A percentile compares a stretch with the other conserved stretches of the same genome.
phyloP scores from a whole-genome alignment of 148 eudicot genomes.

The Rhododendron ovatum region DNA sequence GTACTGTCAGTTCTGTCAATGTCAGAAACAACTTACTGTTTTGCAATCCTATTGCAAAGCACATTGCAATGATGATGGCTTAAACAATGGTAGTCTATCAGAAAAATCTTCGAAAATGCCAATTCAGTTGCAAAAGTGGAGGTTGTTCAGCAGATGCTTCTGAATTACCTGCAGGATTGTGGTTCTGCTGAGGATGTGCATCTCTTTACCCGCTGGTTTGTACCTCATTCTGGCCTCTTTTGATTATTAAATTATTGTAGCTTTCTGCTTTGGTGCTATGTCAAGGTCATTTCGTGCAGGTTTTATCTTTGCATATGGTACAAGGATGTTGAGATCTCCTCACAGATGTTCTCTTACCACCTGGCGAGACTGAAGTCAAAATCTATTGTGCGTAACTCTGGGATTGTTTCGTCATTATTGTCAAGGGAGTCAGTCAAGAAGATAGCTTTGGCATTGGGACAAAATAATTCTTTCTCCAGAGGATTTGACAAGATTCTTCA shows the following conservation, averaged over 20 bases:
- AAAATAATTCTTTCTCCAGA: conserved; percentile 80
- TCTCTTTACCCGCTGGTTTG: conserved; percentile 80
- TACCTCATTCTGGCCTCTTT: conserved; percentile 11
- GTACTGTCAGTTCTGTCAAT: conserved; percentile 67
- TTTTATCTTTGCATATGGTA: conserved; percentile 92
- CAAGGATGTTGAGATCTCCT: conserved; percentile 75
- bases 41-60: conserved; percentile 65
- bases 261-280: conserved; percentile 1
- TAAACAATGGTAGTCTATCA: conserved; percentile 22
- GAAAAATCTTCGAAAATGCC: conserved; percentile 31
- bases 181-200: conserved; percentile 74
- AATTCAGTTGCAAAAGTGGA: conserved; percentile 51
- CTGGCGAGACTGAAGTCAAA: conserved; percentile 77
- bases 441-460: conserved; percentile 71
- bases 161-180: conserved; percentile 77
- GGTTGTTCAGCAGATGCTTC: conserved; percentile 85
- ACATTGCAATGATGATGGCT: conserved; percentile 45
- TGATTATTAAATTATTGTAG: not conserved
- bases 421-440: conserved; percentile 69
- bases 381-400: conserved; percentile 64
- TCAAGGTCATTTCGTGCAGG: conserved; percentile 40
- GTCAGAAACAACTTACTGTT: conserved; percentile 61
- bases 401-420: conserved; percentile 49
- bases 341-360: conserved; percentile 45
- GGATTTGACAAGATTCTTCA: conserved; percentile 96